Conservation (phyloP, 768 basidiomycete species). For the Suillus occidentalis region DNA sequence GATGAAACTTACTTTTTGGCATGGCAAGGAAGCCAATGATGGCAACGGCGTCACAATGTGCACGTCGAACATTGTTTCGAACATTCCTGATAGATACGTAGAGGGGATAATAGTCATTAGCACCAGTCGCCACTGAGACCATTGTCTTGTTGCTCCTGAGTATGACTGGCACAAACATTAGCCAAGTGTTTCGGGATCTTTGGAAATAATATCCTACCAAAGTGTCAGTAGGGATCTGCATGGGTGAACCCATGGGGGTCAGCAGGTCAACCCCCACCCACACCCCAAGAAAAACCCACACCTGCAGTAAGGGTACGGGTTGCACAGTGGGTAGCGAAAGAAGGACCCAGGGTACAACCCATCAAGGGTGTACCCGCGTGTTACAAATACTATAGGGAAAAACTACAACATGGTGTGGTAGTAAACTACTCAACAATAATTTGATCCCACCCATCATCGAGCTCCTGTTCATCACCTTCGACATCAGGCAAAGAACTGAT, state of each 20-base stretch:
- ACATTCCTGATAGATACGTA: constrained; percentile 23
- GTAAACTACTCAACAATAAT: not conserved
- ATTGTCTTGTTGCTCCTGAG: constrained; percentile 28
- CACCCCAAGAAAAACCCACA: not conserved
- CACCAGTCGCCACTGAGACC: constrained; percentile 25
- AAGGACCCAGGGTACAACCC: not conserved
- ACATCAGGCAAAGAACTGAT: not conserved
- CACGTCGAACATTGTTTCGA: constrained; percentile 21
- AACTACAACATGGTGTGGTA: not conserved
- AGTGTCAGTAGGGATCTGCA: not conserved
- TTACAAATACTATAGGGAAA: not conserved
- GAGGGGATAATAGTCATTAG: constrained; percentile 28
- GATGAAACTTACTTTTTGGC: constrained; percentile 5
- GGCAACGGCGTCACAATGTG: constrained; percentile 18
- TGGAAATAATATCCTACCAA: too few species aligned
- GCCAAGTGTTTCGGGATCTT: too few species aligned
- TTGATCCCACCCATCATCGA: constrained; percentile 2
- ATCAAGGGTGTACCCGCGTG: not conserved
- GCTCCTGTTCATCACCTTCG: constrained; percentile 1
- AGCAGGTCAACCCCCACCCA: not conserved
- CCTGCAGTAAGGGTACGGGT: not conserved
- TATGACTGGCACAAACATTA: constrained; percentile 13
- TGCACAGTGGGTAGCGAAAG: not conserved
- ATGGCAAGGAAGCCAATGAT: constrained; percentile 26
- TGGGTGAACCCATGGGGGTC: constrained; percentile 2